A percentile compares a stretch with the other conserved stretches of the same genome.
These are phyloP conservation scores for Anisodus tanguticus DNA, from an alignment of 257 asterid genomes.

Conservation along the genomic window DNA sequence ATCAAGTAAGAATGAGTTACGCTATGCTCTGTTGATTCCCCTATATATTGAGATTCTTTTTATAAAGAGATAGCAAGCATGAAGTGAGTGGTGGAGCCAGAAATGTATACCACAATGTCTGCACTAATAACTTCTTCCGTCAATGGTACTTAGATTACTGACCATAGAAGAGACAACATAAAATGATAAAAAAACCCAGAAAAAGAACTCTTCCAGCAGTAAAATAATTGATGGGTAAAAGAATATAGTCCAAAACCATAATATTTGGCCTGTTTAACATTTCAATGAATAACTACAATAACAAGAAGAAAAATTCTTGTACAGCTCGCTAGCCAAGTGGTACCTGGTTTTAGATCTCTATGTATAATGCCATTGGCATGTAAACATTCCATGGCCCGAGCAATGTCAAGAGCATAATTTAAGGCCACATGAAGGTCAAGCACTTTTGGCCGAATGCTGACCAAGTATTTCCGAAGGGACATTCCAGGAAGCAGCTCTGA, in stretches of 20 bases:
- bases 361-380: conserved; percentile 95
- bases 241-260: conserved; percentile 25
- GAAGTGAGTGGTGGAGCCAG: not conserved
- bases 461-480: conserved; percentile 87
- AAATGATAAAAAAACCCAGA: conserved; percentile 20
- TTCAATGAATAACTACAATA: conserved; percentile 33
- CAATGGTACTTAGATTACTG: not conserved
- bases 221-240: conserved; percentile 4
- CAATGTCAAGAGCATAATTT: conserved; percentile 86
- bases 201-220: conserved; percentile 19
- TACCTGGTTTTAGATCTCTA: conserved; percentile 98
- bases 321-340: conserved; percentile 44
- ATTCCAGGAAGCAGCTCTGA: conserved; percentile 92
- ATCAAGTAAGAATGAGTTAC: not conserved
- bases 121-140: conserved; percentile 21
- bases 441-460: conserved; percentile 77
- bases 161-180: conserved; percentile 26
- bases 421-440: conserved; percentile 76
- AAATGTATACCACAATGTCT: conserved; percentile 18
- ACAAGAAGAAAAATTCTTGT: conserved; percentile 28
- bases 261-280: conserved; percentile 22
- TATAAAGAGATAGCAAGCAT: conserved; percentile 17
- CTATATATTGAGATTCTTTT: conserved; percentile 13
- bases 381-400: conserved; percentile 91
- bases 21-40: not conserved